These are phyloP conservation scores for Akanthomyces lecanii DNA, from an alignment of 2,329 filamentous ascomycete genomes.

Conservation along the genomic window DNA sequence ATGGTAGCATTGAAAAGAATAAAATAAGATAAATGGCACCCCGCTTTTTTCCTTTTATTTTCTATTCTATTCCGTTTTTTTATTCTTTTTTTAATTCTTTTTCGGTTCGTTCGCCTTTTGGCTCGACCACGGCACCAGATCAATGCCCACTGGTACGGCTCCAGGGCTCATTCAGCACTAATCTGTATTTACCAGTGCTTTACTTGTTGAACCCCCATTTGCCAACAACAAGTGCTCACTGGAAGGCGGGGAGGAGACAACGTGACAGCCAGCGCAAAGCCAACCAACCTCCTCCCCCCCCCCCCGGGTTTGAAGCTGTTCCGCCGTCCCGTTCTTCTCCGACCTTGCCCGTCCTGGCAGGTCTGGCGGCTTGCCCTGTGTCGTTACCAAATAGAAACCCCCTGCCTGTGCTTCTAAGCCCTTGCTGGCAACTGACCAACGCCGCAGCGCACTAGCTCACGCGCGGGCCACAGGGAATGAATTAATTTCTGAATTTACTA, in stretches of 20 bases:
- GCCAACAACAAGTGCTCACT: not conserved
- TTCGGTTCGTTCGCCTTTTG: no score
- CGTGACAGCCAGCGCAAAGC: not conserved
- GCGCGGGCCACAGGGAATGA: not conserved
- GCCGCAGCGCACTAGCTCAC: not conserved
- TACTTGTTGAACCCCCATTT: not conserved
- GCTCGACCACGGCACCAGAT: no score
- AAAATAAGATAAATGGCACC: not conserved
- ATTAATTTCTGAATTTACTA: not conserved
- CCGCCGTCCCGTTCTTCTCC: not conserved
- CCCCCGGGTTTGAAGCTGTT: not conserved
- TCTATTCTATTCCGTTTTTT: not conserved
- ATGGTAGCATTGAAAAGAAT: constrained; percentile 8
- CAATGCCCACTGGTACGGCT: not conserved
- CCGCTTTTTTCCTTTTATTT: not conserved
- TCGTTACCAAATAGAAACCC: not conserved
- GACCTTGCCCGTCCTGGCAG: not conserved
- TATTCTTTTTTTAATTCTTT: no score
- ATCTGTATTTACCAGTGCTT: not conserved
- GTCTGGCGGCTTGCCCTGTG: not conserved
- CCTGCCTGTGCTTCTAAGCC: not conserved
- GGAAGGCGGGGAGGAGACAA: not conserved
- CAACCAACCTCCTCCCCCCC: not conserved
- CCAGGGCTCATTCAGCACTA: not conserved
- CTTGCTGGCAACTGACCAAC: not conserved